Base-by-base conservation (phyloP, 176 grass and related monocot genomes). In the Tillandsia fasciculata region DNA sequence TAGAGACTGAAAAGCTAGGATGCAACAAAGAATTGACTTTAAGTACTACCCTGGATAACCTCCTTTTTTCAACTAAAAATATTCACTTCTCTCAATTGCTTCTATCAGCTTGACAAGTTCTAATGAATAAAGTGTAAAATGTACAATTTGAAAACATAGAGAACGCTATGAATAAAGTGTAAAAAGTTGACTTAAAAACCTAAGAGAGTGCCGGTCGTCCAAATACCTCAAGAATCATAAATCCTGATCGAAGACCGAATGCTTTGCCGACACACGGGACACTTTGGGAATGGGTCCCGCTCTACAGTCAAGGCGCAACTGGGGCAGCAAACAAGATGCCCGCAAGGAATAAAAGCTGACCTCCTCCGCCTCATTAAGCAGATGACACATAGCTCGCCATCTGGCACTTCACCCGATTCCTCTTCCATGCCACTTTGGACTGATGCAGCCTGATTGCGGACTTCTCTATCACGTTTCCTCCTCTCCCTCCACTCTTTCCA, bases 321-420 rank as follows among this genome's bases (percentile, higher is more conserved):
- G 63, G 77, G 81, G 53, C 94, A 97, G 76, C 94, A 97, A 65
- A 97, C 87, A 71, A 87, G 89, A 79, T 97, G 94, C 49, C 94
- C 94, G 75, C 94, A 97, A 51, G 89, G 94, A 84, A 93, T 63
- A 83, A 97, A 97, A 71, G 84, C 94, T 17, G 86, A 86, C 67
- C 59, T 87, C 68, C 82, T 92, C 54, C 75, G 85, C 59, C 65
- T 83, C 76, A 80, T 83, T 74, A 97, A 77, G 70, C 94, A 97
- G 57, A 97, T 85, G 67, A 88, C 94, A 77, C 94, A 97, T 58
- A 97, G 67, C 84, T 96, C 84, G 9, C 87, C 87, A n/a, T 90
- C 91, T 56, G 67, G 56, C 54, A 90, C 66, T 58, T 83, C 88
- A 63, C 74, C 72, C 10, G 77, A 67, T 17, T 80, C 72, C 15